phyloP scores from a whole-genome alignment of 1,284 basidiomycete species.

The Testicularia cyperi region DNA sequence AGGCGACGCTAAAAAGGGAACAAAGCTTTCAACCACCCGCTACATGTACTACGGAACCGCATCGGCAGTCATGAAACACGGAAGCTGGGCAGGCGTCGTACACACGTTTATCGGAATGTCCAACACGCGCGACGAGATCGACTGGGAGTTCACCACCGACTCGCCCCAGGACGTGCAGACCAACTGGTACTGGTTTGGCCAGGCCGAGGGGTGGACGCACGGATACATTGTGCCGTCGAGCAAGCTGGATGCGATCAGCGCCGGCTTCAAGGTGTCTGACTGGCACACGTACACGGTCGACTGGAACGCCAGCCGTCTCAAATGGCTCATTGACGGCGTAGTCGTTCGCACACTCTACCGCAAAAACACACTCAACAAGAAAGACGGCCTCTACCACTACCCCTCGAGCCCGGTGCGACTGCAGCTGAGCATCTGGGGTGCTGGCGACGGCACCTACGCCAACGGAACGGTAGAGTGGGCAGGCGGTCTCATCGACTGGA shows the following conservation, averaged over 20 bases:
- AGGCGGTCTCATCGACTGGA: conserved; percentile 46
- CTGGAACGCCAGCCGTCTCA: conserved; percentile 39
- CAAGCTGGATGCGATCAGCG: conserved; percentile 4
- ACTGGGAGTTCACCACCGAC: conserved; percentile 37
- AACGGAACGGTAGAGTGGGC: conserved; percentile 39
- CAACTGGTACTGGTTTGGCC: conserved; percentile 33
- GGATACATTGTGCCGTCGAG: conserved; percentile 11
- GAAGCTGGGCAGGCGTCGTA: conserved; percentile 35
- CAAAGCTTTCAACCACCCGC: conserved; percentile 26
- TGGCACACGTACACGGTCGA: conserved; percentile 43
- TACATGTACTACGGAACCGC: conserved; percentile 43
- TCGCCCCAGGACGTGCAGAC: conserved; percentile 20
- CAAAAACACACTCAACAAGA: conserved; percentile 14
- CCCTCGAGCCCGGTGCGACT: conserved; percentile 36
- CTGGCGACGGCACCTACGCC: conserved; percentile 24
- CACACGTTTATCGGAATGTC: conserved; percentile 43
- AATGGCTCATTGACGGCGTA: conserved; percentile 39
- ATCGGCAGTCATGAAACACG: conserved; percentile 33
- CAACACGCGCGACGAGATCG: conserved; percentile 17
- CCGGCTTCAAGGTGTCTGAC: conserved; percentile 8
- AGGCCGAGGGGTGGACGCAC: conserved; percentile 30
- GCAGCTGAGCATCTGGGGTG: conserved; percentile 45
- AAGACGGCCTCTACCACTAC: conserved; percentile 32
- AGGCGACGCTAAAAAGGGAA: conserved; percentile 15
- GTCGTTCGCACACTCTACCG: conserved; percentile 36